phyloP scores from a whole-genome alignment of 495 filamentous ascomycete genomes.

The Chlorociboria aeruginascens region DNA sequence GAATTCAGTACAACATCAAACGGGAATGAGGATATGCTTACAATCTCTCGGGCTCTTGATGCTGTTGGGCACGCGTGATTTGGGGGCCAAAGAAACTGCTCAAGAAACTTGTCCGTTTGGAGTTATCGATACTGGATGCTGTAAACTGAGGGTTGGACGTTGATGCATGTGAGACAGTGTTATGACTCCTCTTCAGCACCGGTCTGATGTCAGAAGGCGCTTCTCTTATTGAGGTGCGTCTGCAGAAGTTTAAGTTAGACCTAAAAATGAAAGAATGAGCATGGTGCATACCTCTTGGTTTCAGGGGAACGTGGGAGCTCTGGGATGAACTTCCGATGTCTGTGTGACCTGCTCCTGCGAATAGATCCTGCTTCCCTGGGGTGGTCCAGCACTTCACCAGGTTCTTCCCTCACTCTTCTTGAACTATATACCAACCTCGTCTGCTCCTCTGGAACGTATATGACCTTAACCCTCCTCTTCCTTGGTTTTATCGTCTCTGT shows the following conservation, averaged over 20 bases:
- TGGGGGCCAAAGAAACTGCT: slow-evolving; percentile 11
- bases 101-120: slow-evolving; percentile 12
- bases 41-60: slow-evolving; percentile 16
- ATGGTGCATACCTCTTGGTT: slow-evolving; percentile 4
- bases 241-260: slow-evolving; percentile 8
- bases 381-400: slow-evolving; percentile 1
- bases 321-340: slow-evolving; percentile 8
- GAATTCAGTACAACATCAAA: background rate
- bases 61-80: background rate
- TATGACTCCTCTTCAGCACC: slow-evolving; percentile 13
- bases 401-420: background rate
- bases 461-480: slow-evolving; percentile 11
- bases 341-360: slow-evolving; percentile 6
- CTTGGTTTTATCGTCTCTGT: slow-evolving; percentile 4
- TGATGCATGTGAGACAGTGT: slow-evolving; percentile 11
- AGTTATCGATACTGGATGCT: background rate
- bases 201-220: slow-evolving; percentile 3
- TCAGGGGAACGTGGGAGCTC: slow-evolving; percentile 4
- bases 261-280: no score
- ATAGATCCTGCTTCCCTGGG: slow-evolving; percentile 2
- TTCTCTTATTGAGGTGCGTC: slow-evolving; percentile 7
- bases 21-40: background rate
- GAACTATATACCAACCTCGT: background rate
- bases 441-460: slow-evolving; percentile 14
- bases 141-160: background rate